phyloP scores from a whole-genome alignment of 495 filamentous ascomycete species.

The Extremus antarcticus region DNA sequence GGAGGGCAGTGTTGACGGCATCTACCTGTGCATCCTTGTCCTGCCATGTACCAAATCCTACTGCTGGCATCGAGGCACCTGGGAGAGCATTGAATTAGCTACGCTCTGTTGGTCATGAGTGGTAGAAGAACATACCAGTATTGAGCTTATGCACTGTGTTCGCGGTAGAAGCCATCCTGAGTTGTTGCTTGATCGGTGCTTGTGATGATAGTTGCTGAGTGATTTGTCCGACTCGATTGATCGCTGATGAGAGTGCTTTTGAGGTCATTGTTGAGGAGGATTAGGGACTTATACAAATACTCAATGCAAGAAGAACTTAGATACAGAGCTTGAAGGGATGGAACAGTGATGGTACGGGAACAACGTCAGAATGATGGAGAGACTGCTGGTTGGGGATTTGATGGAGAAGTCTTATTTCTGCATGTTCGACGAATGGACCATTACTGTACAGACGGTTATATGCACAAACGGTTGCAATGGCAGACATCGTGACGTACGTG shows the following conservation, averaged over 20 bases:
- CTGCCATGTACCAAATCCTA: slow-evolving; percentile 46
- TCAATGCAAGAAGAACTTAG: too few species aligned
- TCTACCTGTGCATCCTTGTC: slow-evolving; percentile 27
- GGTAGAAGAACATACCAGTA: not conserved
- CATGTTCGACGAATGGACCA: too few species aligned
- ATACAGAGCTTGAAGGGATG: not conserved
- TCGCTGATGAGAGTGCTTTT: slow-evolving; percentile 7
- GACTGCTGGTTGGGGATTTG: too few species aligned
- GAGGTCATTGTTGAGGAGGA: slow-evolving; percentile 14
- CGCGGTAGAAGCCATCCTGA: slow-evolving; percentile 12
- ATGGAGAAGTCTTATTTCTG: too few species aligned
- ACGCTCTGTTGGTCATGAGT: not conserved
- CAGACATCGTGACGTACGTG: too few species aligned
- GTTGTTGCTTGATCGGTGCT: slow-evolving; percentile 10
- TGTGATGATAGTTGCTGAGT: slow-evolving; percentile 21
- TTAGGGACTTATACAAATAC: too few species aligned
- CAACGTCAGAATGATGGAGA: not conserved
- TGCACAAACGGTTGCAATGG: too few species aligned
- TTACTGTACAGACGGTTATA: too few species aligned
- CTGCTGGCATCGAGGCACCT: slow-evolving; percentile 33
- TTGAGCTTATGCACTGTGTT: slow-evolving; percentile 9
- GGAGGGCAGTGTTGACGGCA: slow-evolving; percentile 23
- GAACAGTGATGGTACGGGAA: too few species aligned
- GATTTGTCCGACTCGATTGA: slow-evolving; percentile 13
- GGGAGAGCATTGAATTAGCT: not conserved